Base-by-base conservation (phyloP, 1,284 basidiomycete species). In the Peniophora sp. region DNA sequence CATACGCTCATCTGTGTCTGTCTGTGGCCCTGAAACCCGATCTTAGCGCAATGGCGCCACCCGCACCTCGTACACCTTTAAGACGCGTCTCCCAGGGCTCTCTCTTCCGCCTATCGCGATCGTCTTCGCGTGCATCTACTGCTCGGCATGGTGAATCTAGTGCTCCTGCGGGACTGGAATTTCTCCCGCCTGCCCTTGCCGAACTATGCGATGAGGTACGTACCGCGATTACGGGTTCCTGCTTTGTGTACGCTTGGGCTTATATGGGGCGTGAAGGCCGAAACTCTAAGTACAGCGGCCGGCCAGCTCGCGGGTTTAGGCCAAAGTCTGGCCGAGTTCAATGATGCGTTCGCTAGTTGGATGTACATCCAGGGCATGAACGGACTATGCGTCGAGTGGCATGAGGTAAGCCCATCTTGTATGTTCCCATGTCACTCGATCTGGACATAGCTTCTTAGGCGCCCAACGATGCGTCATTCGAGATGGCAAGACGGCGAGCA, bases 281-380 rank as follows among this genome's bases (percentile, higher is more conserved):
- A 32, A 12, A 6, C 27, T 6, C 27, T 32, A 12, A 32, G 27
- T 12, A 32, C 27, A 83, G 0, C 75, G 97, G 20, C 83, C 89
- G 47, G 69, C 78, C 17, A 94, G 94, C 64, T 68, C 92, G 1
- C 79, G 87, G 54, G 79, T 78, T 20, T 74, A 97, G 58, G 78
- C 79, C 51, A 71, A 73, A 20, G 78, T 97, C 51, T 97, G 46
- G 78, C 81, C 3, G 83, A 80, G 11, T 97, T 97, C 73, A 96
- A 97, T 64, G 94, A 97, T 65, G 85, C 85, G 37, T 97, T 97
- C 62, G 87, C 92, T 10, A 92, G 89, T 64, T 95, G 86, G 76
- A 68, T 97, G 17, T 95, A 94, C 65, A 84, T 87, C 10, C 83
- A 97, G 78, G 88, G 92, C 64, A 96, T 97, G 91, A 95, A 96